These are phyloP conservation scores for Elongisporangium prolatum DNA, from an alignment of 352 stramenopile genomes.

Conservation along the genomic window DNA sequence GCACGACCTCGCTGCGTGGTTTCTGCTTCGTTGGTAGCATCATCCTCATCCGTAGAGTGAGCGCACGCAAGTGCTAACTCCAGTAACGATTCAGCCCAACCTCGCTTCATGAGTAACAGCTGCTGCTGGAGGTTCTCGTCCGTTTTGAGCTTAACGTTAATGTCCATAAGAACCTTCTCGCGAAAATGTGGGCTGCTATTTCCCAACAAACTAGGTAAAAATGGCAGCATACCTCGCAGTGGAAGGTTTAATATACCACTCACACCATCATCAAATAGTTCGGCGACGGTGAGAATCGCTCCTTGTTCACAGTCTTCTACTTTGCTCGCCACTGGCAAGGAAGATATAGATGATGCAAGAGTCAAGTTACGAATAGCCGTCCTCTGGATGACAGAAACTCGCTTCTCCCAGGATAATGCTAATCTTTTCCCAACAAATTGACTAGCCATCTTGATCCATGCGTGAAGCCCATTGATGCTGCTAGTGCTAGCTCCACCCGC, in stretches of 20 bases:
- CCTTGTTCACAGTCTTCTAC: constrained; percentile 3
- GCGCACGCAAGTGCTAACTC: constrained; percentile 67
- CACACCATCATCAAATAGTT: constrained; percentile 59
- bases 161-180: constrained; percentile 84
- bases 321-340: constrained; percentile 10
- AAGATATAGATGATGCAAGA: not conserved
- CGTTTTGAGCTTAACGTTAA: constrained; percentile 84
- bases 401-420: constrained; percentile 72
- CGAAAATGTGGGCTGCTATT: constrained; percentile 46
- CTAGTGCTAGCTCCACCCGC: constrained; percentile 5
- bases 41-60: constrained; percentile 12
- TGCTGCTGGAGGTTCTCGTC: constrained; percentile 65
- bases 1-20: constrained; percentile 22
- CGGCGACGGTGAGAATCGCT: constrained; percentile 19
- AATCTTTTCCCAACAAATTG: constrained; percentile 62
- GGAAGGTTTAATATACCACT: constrained; percentile 57
- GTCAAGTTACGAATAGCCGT: constrained; percentile 61
- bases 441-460: constrained; percentile 69
- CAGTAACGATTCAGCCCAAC: constrained; percentile 70
- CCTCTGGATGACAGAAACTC: constrained; percentile 55
- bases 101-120: constrained; percentile 65
- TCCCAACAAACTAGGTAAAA: constrained; percentile 57
- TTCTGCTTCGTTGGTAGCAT: not conserved
- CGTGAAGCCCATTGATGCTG: constrained; percentile 28
- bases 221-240: constrained; percentile 63